These are phyloP conservation scores for Talaromyces rugulosus DNA, from an alignment of 2,329 filamentous ascomycete genomes.

Conservation along the genomic window DNA sequence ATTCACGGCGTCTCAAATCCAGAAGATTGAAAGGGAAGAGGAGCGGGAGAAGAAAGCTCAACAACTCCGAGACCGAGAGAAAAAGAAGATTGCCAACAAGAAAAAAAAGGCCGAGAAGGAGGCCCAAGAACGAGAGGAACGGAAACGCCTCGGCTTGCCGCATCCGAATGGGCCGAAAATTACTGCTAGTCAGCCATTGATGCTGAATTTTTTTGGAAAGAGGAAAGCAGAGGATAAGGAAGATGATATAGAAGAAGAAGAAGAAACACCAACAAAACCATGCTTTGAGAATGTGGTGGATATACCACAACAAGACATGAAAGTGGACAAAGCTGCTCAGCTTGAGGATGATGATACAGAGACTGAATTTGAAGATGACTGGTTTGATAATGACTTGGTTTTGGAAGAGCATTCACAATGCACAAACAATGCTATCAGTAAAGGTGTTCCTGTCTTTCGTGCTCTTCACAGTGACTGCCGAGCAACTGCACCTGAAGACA, in stretches of 20 bases:
- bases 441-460: neutral
- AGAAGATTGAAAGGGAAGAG: slow-evolving; percentile 38
- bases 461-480: neutral
- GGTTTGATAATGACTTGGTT: neutral
- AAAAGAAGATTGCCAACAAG: slow-evolving; percentile 29
- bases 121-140: slow-evolving; percentile 29
- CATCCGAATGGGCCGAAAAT: slow-evolving; percentile 26
- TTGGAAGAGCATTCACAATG: slow-evolving; percentile 1
- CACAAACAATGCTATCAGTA: neutral
- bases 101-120: slow-evolving; percentile 34
- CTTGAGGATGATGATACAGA: neutral
- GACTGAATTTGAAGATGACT: slow-evolving; percentile 12
- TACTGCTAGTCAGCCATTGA: slow-evolving; percentile 31
- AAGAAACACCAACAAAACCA: neutral
- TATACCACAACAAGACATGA: slow-evolving; percentile 6
- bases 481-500: neutral
- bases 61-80: slow-evolving; percentile 32
- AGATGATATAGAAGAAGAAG: slow-evolving; percentile 1
- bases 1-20: slow-evolving; percentile 33
- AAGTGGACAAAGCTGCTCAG: neutral
- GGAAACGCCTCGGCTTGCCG: slow-evolving; percentile 26
- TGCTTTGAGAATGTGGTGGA: neutral
- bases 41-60: slow-evolving; percentile 38
- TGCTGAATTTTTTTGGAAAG: slow-evolving; percentile 25
- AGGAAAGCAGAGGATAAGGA: slow-evolving; percentile 4